Base-by-base conservation (phyloP, 768 basidiomycete genomes). In the Lentinula raphanica region DNA sequence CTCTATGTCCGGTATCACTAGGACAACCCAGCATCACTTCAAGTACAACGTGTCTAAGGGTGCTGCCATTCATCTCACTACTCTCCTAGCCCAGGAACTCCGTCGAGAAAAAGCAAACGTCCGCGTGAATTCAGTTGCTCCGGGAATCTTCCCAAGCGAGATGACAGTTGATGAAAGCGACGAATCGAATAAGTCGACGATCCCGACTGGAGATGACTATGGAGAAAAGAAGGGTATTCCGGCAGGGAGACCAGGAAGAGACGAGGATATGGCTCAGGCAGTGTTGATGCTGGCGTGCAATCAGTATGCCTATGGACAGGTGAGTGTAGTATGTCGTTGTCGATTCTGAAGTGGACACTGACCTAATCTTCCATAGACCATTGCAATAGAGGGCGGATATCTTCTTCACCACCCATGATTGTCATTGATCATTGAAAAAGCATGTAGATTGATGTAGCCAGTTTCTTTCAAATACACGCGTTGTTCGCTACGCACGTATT, bases 21-120 rank as follows among this genome's bases (percentile, higher is more conserved):
- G 67, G 27, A 74, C 71, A 5, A 61, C 69, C 5, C 79, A 80
- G 64, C 63, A 71, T 51, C 77, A 79, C 55, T 75, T 76, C 70
- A 69, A 69, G 60, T 79, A 80, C 65, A 80, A 78, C 58, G 68
- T 72, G 3, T 70, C 72, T 2, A 80, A 79, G 68, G 68, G 69
- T 0, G 74, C 72, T 15, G 62, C 69, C 1, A 71, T 72, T 32
- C 73, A 74, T 13, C 65, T 75, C 11, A 74, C 58, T 54, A 68
- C 56, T 17, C 63, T 72, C 42, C 68, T 77, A 17, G 74, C 75
- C 6, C 66, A 69, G 48, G 75, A 76, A 59, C 63, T 76, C 45
- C 63, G 65, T 21, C 63, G 67, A 21, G 48, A 63, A 5, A 67
- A 64, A 0, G 19, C 32, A 15, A 50, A 50, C 23, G 65, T 76